Base-by-base conservation (phyloP, 225 moss, liverwort and hornwort species). In the Sphagnum contortum region DNA sequence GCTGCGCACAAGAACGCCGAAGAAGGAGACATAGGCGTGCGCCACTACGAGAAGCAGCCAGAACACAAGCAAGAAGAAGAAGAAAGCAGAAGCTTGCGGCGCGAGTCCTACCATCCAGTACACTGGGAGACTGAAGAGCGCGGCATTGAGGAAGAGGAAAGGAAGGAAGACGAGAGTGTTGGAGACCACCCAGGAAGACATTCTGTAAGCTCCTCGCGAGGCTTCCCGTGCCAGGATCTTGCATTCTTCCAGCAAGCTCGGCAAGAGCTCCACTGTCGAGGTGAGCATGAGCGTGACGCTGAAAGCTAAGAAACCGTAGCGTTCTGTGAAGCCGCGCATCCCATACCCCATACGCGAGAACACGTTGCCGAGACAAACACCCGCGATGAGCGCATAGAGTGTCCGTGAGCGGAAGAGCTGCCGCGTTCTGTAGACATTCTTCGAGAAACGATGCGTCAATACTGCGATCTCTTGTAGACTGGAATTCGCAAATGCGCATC, bases 91-190 rank as follows among this genome's bases (percentile, higher is more conserved):
- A 9, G 45, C 3, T 44, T 61, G 56, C 49, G 59, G 12, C 0
- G 62, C 68, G 7, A 86, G 65, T 0, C 79, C 86, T 62, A 80
- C 79, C 71, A 82, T 68, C 57, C 49, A 52, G 57, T 86, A 86
- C 29, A 64, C 50, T 67, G 9, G 68, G 59, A 44, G 47, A 0
- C 59, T 45, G 29, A 66, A 72, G 9, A 66, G n/a, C 44, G 60
- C 3, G 5, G 72, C 72, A 66, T 45, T 59, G 29, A 72, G 11
- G 45, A 72, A 72, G 2, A 72, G 29, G 48, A 72, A 72, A 4
- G 72, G 72, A 4, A 72, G 53, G 9, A 66, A 52, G 9, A 72
- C 66, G 2, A 66, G 2, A 1, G 72, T 49, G 9, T 61, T 61
- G 3, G 72, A 65, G 5, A 72, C n/a, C 9, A 72, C 64, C 12